phyloP scores from a whole-genome alignment of 345 rosid species.

The Trapa bicornis region DNA sequence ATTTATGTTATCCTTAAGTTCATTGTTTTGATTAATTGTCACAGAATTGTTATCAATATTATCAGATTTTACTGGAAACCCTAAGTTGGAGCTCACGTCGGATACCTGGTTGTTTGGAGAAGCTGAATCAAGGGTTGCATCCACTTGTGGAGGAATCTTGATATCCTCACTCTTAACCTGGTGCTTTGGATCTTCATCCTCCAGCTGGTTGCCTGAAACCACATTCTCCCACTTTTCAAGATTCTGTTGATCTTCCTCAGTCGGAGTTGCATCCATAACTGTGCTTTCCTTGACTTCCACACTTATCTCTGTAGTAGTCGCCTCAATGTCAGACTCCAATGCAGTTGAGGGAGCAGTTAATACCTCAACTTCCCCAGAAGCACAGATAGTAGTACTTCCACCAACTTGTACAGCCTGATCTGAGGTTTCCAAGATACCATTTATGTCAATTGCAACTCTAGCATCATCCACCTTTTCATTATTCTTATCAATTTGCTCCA shows the following conservation, averaged over 20 bases:
- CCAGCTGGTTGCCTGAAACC: conserved; percentile 21
- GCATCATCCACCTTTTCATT: conserved; percentile 27
- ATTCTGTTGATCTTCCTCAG: conserved; percentile 22
- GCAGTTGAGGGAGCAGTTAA: conserved; percentile 10
- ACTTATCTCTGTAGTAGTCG: conserved; percentile 7
- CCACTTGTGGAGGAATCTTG: conserved; percentile 30
- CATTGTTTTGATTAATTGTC: conserved; percentile 89
- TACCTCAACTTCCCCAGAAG: conserved; percentile 18
- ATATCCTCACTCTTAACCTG: conserved; percentile 28
- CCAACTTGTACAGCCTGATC: conserved; percentile 15
- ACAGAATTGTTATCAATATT: conserved; percentile 97
- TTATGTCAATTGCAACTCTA: conserved; percentile 29
- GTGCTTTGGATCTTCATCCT: conserved; percentile 25
- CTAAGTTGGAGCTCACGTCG: conserved; percentile 91
- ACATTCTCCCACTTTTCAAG: conserved; percentile 15
- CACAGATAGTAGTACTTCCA: conserved; percentile 4
- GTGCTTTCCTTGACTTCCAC: background rate
- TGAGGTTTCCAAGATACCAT: conserved; percentile 21
- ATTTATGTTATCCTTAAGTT: conserved; percentile 89
- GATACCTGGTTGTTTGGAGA: conserved; percentile 86
- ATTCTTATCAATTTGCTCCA: conserved; percentile 9
- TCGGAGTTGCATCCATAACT: conserved; percentile 5
- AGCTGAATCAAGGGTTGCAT: conserved; percentile 41
- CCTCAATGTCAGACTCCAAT: conserved; percentile 13
- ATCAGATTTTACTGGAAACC: conserved; percentile 97